Evolutionary conservation across 2,329 filamentous ascomycete species (phyloP).

Genomic region (Trichoderma citrinoviride): DNA sequence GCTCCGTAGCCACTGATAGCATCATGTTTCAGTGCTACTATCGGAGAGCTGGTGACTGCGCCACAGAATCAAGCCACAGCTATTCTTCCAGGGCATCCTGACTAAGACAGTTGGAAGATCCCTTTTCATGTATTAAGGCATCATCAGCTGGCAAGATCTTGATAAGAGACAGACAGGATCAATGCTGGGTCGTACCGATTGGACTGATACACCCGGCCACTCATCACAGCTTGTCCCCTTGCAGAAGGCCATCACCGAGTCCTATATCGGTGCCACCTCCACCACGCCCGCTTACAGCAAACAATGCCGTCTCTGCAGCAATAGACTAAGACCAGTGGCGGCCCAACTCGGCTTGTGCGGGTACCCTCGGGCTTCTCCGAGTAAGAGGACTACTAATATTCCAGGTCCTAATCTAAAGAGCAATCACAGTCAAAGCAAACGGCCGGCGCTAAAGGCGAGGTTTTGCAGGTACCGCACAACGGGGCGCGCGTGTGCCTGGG

Average conservation of each 20-base stretch:
- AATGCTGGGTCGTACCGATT: not conserved
- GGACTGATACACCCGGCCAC: not conserved
- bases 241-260: too few species aligned
- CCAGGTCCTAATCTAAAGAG: not conserved
- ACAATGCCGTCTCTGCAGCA: not conserved
- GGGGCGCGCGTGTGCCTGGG: not conserved
- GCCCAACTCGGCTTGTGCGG: conserved; percentile 3
- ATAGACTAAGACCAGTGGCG: not conserved
- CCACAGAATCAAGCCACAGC: not conserved
- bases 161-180: not conserved
- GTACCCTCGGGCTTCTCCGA: not conserved
- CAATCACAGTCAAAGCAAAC: not conserved
- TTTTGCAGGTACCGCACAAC: not conserved
- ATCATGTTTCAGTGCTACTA: conserved; percentile 15
- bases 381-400: not conserved
- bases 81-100: not conserved
- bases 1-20: not conserved
- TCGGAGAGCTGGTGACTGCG: not conserved
- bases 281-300: not conserved
- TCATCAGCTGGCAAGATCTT: not conserved
- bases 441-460: not conserved
- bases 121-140: not conserved
- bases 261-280: conserved; percentile 5
- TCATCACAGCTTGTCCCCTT: not conserved
- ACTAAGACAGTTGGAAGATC: not conserved